Base-by-base conservation (phyloP, 352 stramenopile species). In the Pythium chondricola region DNA sequence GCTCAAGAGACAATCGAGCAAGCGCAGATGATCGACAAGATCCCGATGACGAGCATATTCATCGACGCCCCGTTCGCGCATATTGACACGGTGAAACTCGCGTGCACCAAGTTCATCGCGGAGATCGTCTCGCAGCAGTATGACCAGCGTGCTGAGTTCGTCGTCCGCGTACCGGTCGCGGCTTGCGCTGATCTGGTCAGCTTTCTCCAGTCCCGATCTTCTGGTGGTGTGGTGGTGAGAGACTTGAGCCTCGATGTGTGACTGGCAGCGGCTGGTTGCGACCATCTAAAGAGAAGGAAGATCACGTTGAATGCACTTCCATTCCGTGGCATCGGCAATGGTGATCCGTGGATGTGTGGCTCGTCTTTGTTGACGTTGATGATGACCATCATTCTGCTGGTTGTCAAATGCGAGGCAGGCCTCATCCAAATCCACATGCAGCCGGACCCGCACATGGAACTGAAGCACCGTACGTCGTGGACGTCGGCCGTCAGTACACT, bases 1-100 rank as follows among this genome's bases (percentile, higher is more conserved):
- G 80, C 80, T 13, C 66, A 81, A 32, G 66, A 83, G 43, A 49
- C 70, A 37, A 61, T 91, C 4, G 70, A 81, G 24, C 37, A 69
- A 14, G 67, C 67, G 0, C 62, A 82, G 52, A 64, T 88, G 32
- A 37, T 85, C 30, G 65, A 85, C 3, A 71, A 68, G 29, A 63
- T 84, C 33, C 65, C 69, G 18, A 84, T 64, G 24, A 56, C 36
- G 21, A 24, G 69, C 27, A 22, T 88, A 27, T 43, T 39, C 5
- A 41, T 85, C 4, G 35, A 25, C 4, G 54, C 62, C 21, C 40
- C 48, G 2, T 80, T 83, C 40, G 52, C 61, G 2, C 63, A 72
- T 42, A 43, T 73, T 13, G 62, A 70, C 18, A 56, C 68, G 16
- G 58, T 87, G 24, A 83, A 87, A 40, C 70, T 73, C 21, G 58